Evolutionary conservation across 495 filamentous ascomycete genomes (phyloP).

Genomic region (Neurospora sp.): DNA sequence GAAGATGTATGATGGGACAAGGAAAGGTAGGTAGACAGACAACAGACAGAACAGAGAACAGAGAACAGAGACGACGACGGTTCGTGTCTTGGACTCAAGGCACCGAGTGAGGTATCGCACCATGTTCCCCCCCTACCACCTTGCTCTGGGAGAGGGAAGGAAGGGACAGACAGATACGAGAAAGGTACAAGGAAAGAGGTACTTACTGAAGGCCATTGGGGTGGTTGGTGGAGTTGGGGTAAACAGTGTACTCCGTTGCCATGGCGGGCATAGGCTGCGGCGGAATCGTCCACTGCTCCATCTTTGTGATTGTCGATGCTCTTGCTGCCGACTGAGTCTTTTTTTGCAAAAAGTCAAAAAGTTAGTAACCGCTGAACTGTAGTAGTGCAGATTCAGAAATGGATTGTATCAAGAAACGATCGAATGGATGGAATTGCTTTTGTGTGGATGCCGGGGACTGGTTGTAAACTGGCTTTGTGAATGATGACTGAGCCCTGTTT

Average conservation of each 20-base stretch:
- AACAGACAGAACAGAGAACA: conserved; percentile 9
- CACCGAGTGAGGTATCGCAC: background rate
- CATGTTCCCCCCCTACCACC: background rate
- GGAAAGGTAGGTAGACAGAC: conserved; percentile 7
- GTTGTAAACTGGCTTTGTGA: background rate
- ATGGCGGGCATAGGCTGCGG: conserved; percentile 21
- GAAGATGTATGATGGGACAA: background rate
- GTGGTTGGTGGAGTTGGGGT: conserved; percentile 38
- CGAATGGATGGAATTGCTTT: background rate
- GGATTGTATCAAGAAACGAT: background rate
- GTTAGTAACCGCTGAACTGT: background rate
- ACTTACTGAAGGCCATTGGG: conserved; percentile 43
- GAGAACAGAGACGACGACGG: background rate
- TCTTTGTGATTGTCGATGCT: conserved; percentile 6
- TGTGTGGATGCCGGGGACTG: background rate
- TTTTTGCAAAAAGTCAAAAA: background rate
- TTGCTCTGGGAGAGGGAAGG: background rate
- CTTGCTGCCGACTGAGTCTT: background rate
- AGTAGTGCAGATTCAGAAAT: background rate
- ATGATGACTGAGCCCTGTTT: background rate
- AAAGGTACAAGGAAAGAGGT: conserved; percentile 36
- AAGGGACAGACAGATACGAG: conserved; percentile 20
- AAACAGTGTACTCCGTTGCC: conserved; percentile 29
- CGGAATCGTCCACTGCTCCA: conserved; percentile 44
- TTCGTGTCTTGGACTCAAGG: conserved; percentile 5